These are phyloP conservation scores for Citeromyces matritensis DNA, from an alignment of 805 yeast species.

Conservation along the genomic window DNA sequence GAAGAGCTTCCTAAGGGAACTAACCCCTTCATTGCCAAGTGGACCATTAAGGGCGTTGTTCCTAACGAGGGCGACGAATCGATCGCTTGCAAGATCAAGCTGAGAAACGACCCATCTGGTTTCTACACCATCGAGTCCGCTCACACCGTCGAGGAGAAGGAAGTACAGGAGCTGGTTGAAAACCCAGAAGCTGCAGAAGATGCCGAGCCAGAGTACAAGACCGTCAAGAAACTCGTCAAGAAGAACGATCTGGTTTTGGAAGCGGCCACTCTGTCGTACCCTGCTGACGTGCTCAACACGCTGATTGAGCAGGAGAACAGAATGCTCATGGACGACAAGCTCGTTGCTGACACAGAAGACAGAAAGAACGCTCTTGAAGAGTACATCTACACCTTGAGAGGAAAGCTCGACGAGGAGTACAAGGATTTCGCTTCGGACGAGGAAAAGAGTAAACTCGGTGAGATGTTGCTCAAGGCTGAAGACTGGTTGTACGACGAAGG, in stretches of 20 bases:
- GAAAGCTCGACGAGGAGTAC: slow-evolving; percentile 88
- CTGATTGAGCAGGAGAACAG: slow-evolving; percentile 73
- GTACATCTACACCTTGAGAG: slow-evolving; percentile 94
- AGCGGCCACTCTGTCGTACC: slow-evolving; percentile 46
- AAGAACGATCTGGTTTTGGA: slow-evolving; percentile 60
- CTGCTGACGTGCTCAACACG: slow-evolving; percentile 36
- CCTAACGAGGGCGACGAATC: slow-evolving; percentile 63
- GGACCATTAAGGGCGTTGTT: slow-evolving; percentile 78
- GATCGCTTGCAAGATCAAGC: slow-evolving; percentile 80
- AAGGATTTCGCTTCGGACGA: slow-evolving; percentile 78
- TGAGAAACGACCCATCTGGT: slow-evolving; percentile 96
- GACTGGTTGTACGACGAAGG: slow-evolving; percentile 98
- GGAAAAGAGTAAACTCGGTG: slow-evolving; percentile 71
- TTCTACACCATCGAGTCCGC: slow-evolving; percentile 89
- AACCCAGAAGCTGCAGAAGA: slow-evolving; percentile 39
- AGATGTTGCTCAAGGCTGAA: slow-evolving; percentile 72
- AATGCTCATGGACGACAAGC: slow-evolving; percentile 81
- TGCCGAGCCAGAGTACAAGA: slow-evolving; percentile 75
- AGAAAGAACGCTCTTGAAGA: slow-evolving; percentile 97
- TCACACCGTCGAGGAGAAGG: slow-evolving; percentile 83
- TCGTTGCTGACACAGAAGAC: slow-evolving; percentile 97
- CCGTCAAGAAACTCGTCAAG: slow-evolving; percentile 88
- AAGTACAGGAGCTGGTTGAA: slow-evolving; percentile 80
- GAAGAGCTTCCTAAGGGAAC: slow-evolving; percentile 60
- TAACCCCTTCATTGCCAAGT: slow-evolving; percentile 55